phyloP scores from a whole-genome alignment of 2,329 filamentous ascomycete genomes.

The Pyricularia grisea region DNA sequence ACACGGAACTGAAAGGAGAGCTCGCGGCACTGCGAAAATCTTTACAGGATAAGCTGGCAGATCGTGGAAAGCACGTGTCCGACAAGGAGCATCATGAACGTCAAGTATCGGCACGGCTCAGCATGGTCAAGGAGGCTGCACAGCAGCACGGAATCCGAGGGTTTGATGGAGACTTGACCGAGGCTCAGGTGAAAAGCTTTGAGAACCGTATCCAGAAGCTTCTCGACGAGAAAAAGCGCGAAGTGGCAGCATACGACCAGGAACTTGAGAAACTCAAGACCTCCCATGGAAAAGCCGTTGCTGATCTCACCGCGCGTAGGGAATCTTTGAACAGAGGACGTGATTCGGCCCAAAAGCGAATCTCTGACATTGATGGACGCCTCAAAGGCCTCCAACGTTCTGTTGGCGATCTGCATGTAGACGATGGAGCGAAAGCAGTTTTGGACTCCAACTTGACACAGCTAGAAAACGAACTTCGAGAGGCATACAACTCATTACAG shows the following conservation, averaged over 20 bases:
- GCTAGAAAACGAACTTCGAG: slow-evolving; percentile 51
- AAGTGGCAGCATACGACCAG: slow-evolving; percentile 40
- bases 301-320: slow-evolving; percentile 64
- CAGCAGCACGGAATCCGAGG: slow-evolving; percentile 71
- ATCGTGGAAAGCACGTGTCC: slow-evolving; percentile 72
- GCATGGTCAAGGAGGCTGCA: slow-evolving; percentile 71
- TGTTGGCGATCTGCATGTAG: slow-evolving; percentile 64
- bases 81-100: slow-evolving; percentile 82
- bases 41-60: slow-evolving; percentile 44
- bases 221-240: slow-evolving; percentile 66
- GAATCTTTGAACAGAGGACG: slow-evolving; percentile 67
- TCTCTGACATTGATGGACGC: slow-evolving; percentile 64
- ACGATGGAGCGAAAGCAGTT: slow-evolving; percentile 75
- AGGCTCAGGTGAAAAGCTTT: slow-evolving; percentile 66
- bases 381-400: slow-evolving; percentile 56
- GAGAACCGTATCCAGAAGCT: slow-evolving; percentile 68
- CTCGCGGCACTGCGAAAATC: slow-evolving; percentile 33
- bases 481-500: slow-evolving; percentile 53
- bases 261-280: slow-evolving; percentile 62
- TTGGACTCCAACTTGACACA: slow-evolving; percentile 68
- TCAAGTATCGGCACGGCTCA: slow-evolving; percentile 61
- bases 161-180: slow-evolving; percentile 69
- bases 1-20: slow-evolving; percentile 51
- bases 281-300: slow-evolving; percentile 66
- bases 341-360: slow-evolving; percentile 61